Evolutionary conservation across 108 stramenopile genomes (phyloP), one percentile per base, ranked within the genome.

Genomic region (Cyclostephanos tholiformis): DNA sequence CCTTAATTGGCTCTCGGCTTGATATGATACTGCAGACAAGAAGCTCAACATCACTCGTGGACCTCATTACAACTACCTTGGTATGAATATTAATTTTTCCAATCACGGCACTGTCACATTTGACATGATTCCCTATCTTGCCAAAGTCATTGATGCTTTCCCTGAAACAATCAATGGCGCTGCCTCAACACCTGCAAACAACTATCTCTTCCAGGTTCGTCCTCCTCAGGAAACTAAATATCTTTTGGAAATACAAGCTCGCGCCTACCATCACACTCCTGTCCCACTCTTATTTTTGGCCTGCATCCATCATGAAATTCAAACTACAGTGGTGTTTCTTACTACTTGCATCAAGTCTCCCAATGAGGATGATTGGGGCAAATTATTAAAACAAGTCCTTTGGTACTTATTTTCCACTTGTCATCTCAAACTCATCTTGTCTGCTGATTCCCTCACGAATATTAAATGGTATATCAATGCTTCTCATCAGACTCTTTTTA

Each of bases 31-130:
- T 11, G 58, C 38, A 9, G 36, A 27, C 6, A 49, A 64, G 0
- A 39, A 62, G n/a, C 49, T 51, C 23, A 44, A 36, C 11, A 3
- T 30, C 2, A 58, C 20, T 5, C 46, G 75, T 43, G 82, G 85
- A 29, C 53, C 48, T 0, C 30, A 17, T 3, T 74, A 77, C 57
- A 59, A 72, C 27, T 87, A 76, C 44, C 75, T 85, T 17, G 87
- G 82, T 12, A 87, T 85, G 82, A 46, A 44, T 3, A 13, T 85
- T 17, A 74, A 81, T 59, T 88, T 60, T 39, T 57, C 41, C 22
- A n/a, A 41, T 10, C 5, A 36, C 0, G 80, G 75, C 13, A 13
- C 29, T n/a, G 23, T 83, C 1, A 55, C n/a, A 14, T 73, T 86
- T 20, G 39, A 26, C n/a, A 85, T 86, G 82, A 32, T 36, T 8